Evolutionary conservation across 345 rosid genomes (phyloP).

Genomic region (Eucalyptus urophylla): DNA sequence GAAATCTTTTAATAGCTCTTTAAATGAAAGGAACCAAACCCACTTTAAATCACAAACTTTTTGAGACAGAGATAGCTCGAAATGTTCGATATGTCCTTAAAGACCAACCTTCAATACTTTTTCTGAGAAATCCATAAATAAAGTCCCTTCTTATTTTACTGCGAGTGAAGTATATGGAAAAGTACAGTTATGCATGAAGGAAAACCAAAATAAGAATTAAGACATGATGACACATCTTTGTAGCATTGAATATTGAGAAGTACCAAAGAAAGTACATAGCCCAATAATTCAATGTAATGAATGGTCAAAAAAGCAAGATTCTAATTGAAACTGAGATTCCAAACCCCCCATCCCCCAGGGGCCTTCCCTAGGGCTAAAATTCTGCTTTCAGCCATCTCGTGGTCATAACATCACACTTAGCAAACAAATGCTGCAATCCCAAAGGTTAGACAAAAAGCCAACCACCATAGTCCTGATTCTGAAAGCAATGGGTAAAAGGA

Average conservation of each 20-base stretch:
- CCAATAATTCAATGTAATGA: not conserved
- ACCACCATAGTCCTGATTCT: not conserved
- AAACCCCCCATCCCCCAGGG: not conserved
- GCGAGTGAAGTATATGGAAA: not conserved
- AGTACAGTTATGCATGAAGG: not conserved
- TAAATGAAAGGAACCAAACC: not conserved
- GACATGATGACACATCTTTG: not conserved
- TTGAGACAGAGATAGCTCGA: not conserved
- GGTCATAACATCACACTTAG: not conserved
- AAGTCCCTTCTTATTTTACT: not conserved
- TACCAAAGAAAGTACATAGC: not conserved
- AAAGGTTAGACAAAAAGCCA: not conserved
- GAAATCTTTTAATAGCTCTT: not conserved
- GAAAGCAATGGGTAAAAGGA: not conserved
- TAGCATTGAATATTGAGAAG: not conserved
- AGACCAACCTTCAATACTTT: not conserved
- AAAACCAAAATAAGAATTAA: not conserved
- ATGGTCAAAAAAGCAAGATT: not conserved
- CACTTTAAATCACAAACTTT: not conserved
- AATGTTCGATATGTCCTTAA: not conserved
- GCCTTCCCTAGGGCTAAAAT: not conserved
- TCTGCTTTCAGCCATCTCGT: not conserved
- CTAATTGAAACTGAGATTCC: not conserved
- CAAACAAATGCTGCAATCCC: not conserved
- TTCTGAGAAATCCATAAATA: not conserved